These are phyloP conservation scores for Cercospora beticola DNA, from an alignment of 2,329 filamentous ascomycete species.

Conservation along the genomic window DNA sequence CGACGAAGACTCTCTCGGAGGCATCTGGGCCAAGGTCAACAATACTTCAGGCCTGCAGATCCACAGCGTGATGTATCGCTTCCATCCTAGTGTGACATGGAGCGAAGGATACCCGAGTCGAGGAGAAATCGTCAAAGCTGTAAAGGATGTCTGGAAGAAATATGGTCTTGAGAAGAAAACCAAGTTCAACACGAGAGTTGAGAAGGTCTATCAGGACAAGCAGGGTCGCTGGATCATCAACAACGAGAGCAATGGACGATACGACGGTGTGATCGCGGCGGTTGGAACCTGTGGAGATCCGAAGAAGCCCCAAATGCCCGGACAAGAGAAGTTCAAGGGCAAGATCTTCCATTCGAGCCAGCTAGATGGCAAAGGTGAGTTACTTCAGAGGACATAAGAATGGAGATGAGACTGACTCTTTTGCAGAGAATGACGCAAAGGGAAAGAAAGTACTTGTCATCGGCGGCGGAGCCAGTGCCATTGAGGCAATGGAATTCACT, in stretches of 20 bases:
- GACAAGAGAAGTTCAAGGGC: slow-evolving; percentile 71
- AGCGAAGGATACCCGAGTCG: slow-evolving; percentile 73
- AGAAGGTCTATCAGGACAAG: slow-evolving; percentile 67
- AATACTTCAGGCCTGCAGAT: slow-evolving; percentile 81
- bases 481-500: slow-evolving; percentile 81
- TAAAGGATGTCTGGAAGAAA: slow-evolving; percentile 69
- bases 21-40: slow-evolving; percentile 56
- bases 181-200: slow-evolving; percentile 67
- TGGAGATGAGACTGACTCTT: slow-evolving; percentile 48
- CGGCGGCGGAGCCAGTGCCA: slow-evolving; percentile 76
- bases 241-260: slow-evolving; percentile 65
- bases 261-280: slow-evolving; percentile 75
- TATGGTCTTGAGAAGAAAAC: slow-evolving; percentile 72
- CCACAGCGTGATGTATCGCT: slow-evolving; percentile 83
- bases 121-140: slow-evolving; percentile 71
- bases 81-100: slow-evolving; percentile 78
- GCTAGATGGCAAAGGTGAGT: slow-evolving; percentile 64
- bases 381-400: slow-evolving; percentile 68
- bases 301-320: slow-evolving; percentile 68
- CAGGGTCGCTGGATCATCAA: slow-evolving; percentile 77
- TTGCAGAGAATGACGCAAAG: slow-evolving; percentile 55
- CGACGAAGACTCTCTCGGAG: slow-evolving; percentile 57
- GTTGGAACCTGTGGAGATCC: slow-evolving; percentile 78
- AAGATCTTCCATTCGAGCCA: slow-evolving; percentile 72
- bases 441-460: slow-evolving; percentile 78